A percentile compares a stretch with the other conserved stretches of the same genome.
phyloP scores from a whole-genome alignment of 2,329 filamentous ascomycete genomes.

The Botrytis pseudocinerea region DNA sequence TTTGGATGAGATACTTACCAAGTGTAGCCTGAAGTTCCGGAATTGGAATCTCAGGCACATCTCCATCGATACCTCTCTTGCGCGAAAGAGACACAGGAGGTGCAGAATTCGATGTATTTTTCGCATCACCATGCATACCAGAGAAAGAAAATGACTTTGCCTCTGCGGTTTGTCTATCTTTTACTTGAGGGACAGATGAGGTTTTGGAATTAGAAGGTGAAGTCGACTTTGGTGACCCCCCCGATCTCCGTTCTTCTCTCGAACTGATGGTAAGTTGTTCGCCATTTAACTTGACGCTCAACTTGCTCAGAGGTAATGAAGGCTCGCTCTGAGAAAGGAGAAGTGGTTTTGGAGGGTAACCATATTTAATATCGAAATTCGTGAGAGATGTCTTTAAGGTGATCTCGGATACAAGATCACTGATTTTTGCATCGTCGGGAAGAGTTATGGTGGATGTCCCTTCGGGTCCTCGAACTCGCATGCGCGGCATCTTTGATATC shows the following conservation, averaged over 20 bases:
- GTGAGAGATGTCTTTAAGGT: constrained; percentile 63
- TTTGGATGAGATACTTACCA: constrained; percentile 42
- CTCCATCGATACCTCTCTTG: constrained; percentile 36
- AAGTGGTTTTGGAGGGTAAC: constrained; percentile 75
- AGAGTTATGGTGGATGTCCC: constrained; percentile 72
- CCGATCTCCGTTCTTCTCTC: constrained; percentile 5
- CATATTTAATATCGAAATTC: constrained; percentile 77
- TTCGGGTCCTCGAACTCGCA: constrained; percentile 73
- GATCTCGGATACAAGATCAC: constrained; percentile 61
- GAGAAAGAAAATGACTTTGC: constrained; percentile 25
- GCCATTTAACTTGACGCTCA: constrained; percentile 63
- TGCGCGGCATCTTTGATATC: constrained; percentile 54
- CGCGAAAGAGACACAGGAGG: constrained; percentile 35
- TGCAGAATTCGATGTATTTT: constrained; percentile 9
- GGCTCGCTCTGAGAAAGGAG: constrained; percentile 53
- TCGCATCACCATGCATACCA: constrained; percentile 20
- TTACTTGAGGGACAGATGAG: not conserved
- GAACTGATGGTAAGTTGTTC: constrained; percentile 64
- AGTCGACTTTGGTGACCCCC: not conserved
- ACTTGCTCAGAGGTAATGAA: constrained; percentile 51
- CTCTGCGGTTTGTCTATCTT: constrained; percentile 8
- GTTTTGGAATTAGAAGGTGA: not conserved
- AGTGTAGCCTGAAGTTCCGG: constrained; percentile 54
- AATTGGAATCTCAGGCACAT: constrained; percentile 45
- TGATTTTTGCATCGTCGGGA: constrained; percentile 65